Base-by-base conservation (phyloP, 1,284 basidiomycete species). In the Trametes pubescens region DNA sequence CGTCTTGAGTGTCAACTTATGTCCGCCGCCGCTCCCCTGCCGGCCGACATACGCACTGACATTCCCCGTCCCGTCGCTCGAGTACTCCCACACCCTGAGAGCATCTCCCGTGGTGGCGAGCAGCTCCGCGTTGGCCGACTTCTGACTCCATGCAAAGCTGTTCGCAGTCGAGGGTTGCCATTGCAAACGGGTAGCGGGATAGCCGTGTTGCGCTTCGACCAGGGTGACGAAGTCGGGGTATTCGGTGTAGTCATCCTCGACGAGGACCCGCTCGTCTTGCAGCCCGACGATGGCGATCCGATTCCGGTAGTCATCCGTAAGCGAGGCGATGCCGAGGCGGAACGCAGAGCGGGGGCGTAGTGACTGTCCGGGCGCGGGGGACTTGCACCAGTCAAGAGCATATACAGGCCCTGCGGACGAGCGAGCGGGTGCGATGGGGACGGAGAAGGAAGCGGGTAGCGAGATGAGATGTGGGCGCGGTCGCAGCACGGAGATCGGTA, bases 91-190 rank as follows among this genome's bases (percentile, higher is more conserved):
- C 65, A 98, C 86, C 68, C 95, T 83, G 72, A 98, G 76, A 59
- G 94, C 92, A 75, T 98, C 96, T 26, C 93, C 93, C 0, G 94
- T 95, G 5, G 94, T 96, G 14, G 95, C 96, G 18, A 98, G 81
- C 57, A 97, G 78, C 77, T 98, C 96, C 47, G 89, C 83, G 18
- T 79, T 77, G 4, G 81, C 78, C 4, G 82, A 78, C 71, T 89
- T 90, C 72, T 87, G 84, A 10, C 84, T 81, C 90, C 89, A 93
- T 49, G 81, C 76, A 71, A 85, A 87, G 58, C 79, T 83, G 51
- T 81, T 76, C 29, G 92, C 83, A 24, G 85, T 83, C 4, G 86
- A 83, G 22, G 94, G 93, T 69, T 94, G 92, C 91, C 93, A 95
- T 74, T 91, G 91, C 57, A 95, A 75, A 72, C 85, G 89, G 9